Percentiles rank a stretch among this genome's conserved stretches.
Conservation (phyloP, 2,329 filamentous ascomycete genomes). For the Onygena corvina region DNA sequence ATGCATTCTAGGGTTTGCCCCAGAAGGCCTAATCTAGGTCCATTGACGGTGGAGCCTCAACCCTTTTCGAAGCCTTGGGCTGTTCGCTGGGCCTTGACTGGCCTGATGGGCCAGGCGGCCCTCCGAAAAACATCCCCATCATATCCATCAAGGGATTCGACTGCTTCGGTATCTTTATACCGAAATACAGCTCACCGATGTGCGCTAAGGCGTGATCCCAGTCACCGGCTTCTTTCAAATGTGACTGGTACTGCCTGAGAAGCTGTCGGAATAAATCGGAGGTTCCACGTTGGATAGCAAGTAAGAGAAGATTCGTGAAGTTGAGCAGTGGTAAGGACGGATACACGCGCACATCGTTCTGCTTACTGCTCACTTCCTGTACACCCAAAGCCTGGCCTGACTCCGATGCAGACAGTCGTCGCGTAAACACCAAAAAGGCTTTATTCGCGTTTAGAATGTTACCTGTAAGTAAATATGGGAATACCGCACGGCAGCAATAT, state of each 20-base stretch:
- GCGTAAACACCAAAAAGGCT: constrained; percentile 64
- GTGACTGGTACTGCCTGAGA: constrained; percentile 63
- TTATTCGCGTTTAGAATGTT: constrained; percentile 84
- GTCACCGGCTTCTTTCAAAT: constrained; percentile 62
- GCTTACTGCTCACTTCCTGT: constrained; percentile 66
- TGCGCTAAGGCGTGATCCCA: constrained; percentile 78
- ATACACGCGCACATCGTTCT: constrained; percentile 67
- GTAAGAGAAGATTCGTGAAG: constrained; percentile 72
- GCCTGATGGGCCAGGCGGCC: constrained; percentile 34
- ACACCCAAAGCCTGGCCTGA: constrained; percentile 53
- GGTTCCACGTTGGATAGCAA: constrained; percentile 70
- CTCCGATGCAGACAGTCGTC: constrained; percentile 42
- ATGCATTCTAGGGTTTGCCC: constrained; percentile 1
- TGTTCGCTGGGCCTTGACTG: constrained; percentile 34
- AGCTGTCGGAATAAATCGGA: constrained; percentile 70
- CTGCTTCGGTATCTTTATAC: constrained; percentile 74
- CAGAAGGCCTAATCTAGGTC: constrained; percentile 32
- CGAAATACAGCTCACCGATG: constrained; percentile 95
- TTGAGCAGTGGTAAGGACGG: constrained; percentile 89
- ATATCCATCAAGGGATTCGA: constrained; percentile 92
- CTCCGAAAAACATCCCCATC: constrained; percentile 92
- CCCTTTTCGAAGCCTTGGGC: constrained; percentile 32
- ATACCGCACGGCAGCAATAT: constrained; percentile 73
- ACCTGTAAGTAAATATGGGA: constrained; percentile 81
- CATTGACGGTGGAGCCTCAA: constrained; percentile 36